phyloP scores from a whole-genome alignment of 176 grass and related monocot genomes.

The Bromus sterilis region DNA sequence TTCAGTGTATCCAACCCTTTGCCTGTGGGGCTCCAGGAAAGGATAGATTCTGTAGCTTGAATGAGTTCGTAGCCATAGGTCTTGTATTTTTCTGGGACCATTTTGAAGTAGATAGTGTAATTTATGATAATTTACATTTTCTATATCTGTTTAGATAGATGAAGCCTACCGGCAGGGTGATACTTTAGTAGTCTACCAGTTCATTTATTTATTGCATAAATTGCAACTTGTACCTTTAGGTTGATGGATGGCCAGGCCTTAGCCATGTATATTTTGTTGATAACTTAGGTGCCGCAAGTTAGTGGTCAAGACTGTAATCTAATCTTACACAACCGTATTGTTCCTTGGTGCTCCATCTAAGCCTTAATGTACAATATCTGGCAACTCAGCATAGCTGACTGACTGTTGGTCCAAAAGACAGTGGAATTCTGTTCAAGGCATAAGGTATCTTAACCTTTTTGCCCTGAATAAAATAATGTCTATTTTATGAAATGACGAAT shows the following conservation, averaged over 20 bases:
- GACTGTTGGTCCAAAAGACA: background rate
- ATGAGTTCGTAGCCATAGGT: constrained; percentile 25
- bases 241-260: constrained; percentile 17
- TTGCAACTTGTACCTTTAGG: background rate
- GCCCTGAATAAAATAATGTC: background rate
- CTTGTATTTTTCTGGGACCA: constrained; percentile 32
- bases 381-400: background rate
- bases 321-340: constrained; percentile 8
- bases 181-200: constrained; percentile 3
- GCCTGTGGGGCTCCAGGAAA: constrained; percentile 11
- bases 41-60: constrained; percentile 30
- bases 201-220: constrained; percentile 11
- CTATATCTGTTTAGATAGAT: constrained; percentile 17
- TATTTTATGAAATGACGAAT: background rate
- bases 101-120: background rate
- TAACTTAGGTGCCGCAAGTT: constrained; percentile 20
- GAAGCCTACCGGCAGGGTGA: constrained; percentile 4
- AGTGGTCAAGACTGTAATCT: constrained; percentile 16
- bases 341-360: constrained; percentile 16
- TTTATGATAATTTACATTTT: constrained; percentile 6
- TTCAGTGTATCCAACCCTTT: constrained; percentile 28
- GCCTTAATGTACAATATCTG: constrained; percentile 21
- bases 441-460: background rate
- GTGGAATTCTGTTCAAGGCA: background rate
- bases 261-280: constrained; percentile 4